Evolutionary conservation across 2,329 filamentous ascomycete species (phyloP), one percentile per base, ranked within the genome.

Genomic region (Corinectria fuckeliana): DNA sequence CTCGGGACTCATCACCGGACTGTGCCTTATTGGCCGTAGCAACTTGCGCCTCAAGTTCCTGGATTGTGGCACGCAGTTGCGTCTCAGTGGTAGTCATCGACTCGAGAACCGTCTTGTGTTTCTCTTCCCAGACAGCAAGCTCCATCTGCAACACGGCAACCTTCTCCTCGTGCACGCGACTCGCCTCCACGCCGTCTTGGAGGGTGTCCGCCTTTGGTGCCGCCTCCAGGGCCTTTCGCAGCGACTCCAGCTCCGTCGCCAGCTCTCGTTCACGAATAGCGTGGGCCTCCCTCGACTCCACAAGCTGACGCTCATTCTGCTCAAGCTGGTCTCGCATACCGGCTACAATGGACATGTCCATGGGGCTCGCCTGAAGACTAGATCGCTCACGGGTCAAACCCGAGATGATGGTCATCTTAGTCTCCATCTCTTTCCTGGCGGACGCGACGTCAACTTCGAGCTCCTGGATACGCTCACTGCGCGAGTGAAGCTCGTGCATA

Each of bases 351-450:
- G 92, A 93, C 74, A 97, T 96, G 72, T 99, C 95, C 72, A 97
- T 89, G 7, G 93, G 91, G 21, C 91, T 90, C 2, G 74, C 85
- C 74, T 94, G 92, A 78, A 97, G 84, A 77, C 93, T 97, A 3
- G 92, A 94, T 59, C 96, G 85, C 76, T 99, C 96, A 53, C 95
- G 89, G 3, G 95, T 96, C 63, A 99, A 82, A 6, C 95, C 95
- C 26, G 92, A 92, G 68, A 99, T 98, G 72, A 99, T 93, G 26
- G 92, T 91, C 82, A 94, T 93, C 85, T 99, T 99, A 63, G 86
- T 89, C 73, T 99, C 95, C 90, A 98, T 96, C 76, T 99, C 95
- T 80, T 93, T 97, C 80, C 92, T 95, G 20, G 93, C 87, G 4
- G 87, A 88, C 23, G 88, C 82, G 56, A 97, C 86, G 67, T 97